Evolutionary conservation across 768 basidiomycete species (phyloP), one percentile per base, ranked within the genome.

Genomic region (Phaeotremella fagi): DNA sequence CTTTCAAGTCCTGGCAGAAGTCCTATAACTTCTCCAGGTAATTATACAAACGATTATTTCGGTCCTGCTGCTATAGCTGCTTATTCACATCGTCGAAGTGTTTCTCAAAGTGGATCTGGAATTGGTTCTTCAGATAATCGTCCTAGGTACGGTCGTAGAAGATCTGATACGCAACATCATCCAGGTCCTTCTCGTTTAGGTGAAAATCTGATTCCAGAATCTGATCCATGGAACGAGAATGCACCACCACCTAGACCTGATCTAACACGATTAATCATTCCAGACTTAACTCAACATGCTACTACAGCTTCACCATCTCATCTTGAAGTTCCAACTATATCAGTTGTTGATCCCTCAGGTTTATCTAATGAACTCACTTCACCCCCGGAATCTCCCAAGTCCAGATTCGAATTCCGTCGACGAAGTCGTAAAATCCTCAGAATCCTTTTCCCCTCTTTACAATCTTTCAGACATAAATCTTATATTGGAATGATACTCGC

Each of bases 361-460:
- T 16, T 41, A 3, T 15, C 52, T 4, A 43, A 29, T 59, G 85
- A 87, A 45, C 81, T 79, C 24, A 80, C 78, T 0, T 55, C 84
- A 72, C 82, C 86, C 1, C 87, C 88, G 0, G n/a, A n/a, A n/a
- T 87, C 84, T 58, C 81, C 83, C 0, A 85, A 20, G 83, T 24
- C 86, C 16, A 54, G 62, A 3, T 66, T 64, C 50, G 18, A 53
- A 18, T 36, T 70, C 12, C 53, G 65, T 14, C 50, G 58, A 16
- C 46, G 55, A 18, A 60, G 57, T 5, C 45, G 58, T 1, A 20
- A 64, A 26, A 76, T 80, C 0, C 79, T 77, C 49, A 80, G 86
- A 59, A 82, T 83, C 4, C 77, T 98, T 4, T 94, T 94, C 75
- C 92, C 94, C 0, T 87, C 90, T 0, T 76, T 98, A 1, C 83